Percentiles rank a stretch among this genome's conserved stretches.
Evolutionary conservation across 139 green algal genomes (phyloP).

Genomic region (Mesostigma viride): DNA sequence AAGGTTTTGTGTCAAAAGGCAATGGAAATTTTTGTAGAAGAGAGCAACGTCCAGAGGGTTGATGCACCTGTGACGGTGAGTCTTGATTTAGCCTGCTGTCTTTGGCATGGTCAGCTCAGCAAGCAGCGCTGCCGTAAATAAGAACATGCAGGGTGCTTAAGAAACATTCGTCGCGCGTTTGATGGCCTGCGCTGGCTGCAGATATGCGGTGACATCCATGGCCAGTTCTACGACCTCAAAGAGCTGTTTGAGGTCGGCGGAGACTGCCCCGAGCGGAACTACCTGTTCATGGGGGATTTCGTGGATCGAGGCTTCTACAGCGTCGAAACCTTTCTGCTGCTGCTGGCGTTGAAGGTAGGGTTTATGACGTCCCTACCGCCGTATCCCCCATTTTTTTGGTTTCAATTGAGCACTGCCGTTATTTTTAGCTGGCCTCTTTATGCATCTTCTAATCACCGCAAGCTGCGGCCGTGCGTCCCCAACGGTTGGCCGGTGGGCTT

Average conservation of each 20-base stretch:
- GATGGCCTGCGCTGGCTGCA: not conserved
- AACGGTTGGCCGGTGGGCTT: no score
- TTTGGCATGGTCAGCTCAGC: not conserved
- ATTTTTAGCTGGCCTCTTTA: no score
- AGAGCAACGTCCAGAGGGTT: constrained; percentile 94
- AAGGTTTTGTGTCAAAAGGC: constrained; percentile 87
- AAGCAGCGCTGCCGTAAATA: not conserved
- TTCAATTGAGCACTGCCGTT: no score
- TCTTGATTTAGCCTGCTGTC: constrained; percentile 6
- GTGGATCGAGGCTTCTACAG: constrained; percentile 96
- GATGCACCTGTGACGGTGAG: constrained; percentile 82
- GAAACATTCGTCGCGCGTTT: not conserved
- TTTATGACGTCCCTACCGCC: no score
- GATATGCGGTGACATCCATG: constrained; percentile 88
- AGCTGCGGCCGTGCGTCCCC: no score
- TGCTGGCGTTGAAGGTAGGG: constrained; percentile 94
- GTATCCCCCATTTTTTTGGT: no score
- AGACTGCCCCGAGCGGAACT: constrained; percentile 92
- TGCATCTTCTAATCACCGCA: no score
- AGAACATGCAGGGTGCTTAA: not conserved
- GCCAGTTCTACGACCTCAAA: constrained; percentile 91
- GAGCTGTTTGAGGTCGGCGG: constrained; percentile 96
- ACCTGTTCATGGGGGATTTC: constrained; percentile 99
- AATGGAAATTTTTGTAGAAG: constrained; percentile 90
- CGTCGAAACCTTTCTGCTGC: constrained; percentile 94